Evolutionary conservation across 2,329 filamentous ascomycete genomes (phyloP).

Genomic region (Ascochyta fabae): DNA sequence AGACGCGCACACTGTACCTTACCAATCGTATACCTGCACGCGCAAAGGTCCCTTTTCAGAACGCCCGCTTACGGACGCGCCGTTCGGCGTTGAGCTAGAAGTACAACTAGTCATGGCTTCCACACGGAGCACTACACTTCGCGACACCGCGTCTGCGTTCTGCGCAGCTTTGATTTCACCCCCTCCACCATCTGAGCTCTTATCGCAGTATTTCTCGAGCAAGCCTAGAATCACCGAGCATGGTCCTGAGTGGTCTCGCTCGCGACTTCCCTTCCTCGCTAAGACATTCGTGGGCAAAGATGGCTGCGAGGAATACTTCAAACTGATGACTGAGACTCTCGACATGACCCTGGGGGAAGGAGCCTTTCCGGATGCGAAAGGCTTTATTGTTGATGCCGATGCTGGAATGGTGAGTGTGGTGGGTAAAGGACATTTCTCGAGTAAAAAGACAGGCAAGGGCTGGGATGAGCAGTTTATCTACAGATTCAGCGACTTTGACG

Average conservation of each 20-base stretch:
- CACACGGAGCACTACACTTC: conserved; percentile 26
- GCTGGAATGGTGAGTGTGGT: conserved; percentile 47
- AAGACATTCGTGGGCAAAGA: conserved; percentile 44
- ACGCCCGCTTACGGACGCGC: not conserved
- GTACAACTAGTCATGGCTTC: conserved; percentile 19
- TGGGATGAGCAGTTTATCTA: conserved; percentile 54
- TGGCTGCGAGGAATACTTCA: conserved; percentile 51
- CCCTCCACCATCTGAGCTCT: conserved; percentile 32
- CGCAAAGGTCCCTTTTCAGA: not conserved
- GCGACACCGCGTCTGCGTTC: conserved; percentile 35
- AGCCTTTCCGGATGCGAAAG: conserved; percentile 42
- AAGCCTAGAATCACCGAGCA: conserved; percentile 51
- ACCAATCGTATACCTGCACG: not conserved
- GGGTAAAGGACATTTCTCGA: conserved; percentile 44
- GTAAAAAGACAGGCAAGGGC: conserved; percentile 48
- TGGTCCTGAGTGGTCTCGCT: conserved; percentile 48
- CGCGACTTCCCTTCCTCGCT: conserved; percentile 50
- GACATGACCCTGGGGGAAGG: conserved; percentile 40
- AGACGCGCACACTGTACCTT: conserved; percentile 2
- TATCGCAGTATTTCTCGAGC: conserved; percentile 35
- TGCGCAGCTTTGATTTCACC: conserved; percentile 38
- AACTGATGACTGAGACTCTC: conserved; percentile 41
- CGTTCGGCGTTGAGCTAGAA: not conserved
- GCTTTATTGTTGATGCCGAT: conserved; percentile 48
- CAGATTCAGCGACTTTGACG: conserved; percentile 50